Evolutionary conservation across 192 early-diverging fungal species (phyloP), one percentile per base, ranked within the genome.

Genomic region (Jimgerdemannia lactiflua): DNA sequence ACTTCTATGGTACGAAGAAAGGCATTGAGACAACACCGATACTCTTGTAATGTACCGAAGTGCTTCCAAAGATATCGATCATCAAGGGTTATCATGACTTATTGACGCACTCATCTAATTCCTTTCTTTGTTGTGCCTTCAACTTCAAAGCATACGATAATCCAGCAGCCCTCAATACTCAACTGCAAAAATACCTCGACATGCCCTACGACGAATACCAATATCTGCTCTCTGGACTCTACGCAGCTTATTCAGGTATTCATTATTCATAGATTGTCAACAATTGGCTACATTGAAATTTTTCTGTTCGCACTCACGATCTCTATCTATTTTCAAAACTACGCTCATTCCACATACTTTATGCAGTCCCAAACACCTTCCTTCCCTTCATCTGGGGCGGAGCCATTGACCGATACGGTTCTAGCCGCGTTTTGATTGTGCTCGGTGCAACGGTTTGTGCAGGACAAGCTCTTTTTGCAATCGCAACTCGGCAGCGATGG

Each of bases 381-480:
- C 77, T 83, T 8, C 81, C 84, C 0, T 77, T 85, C 3, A 43
- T 83, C 1, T 72, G 78, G 1, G 85, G 92, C 8, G 71, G 79
- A 43, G 78, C 90, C 4, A 85, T 91, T 29, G 90, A 92, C 76
- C 74, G 71, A 49, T 78, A 91, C 44, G 87, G 86, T 7, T 72
- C 84, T 20, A 79, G 74, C 18, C 75, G 71, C 65, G 84, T 91
- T 76, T 74, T 93, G 69, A 65, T 88, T 1, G 42, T 86, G 3
- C 89, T 91, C 64, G 80, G 82, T 7, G 54, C 77, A 19, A 73
- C 83, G 44, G 79, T 91, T 7, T 84, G 82, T 69, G n/a, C 77
- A 2, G 92, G 92, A n/a, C 90, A 92, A 78, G 72, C 84, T 3
- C 70, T 92, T 8, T 93, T 91, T 78, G 74, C 91, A 8, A 65